These are phyloP conservation scores for Hanseniaspora nectarophila DNA, from an alignment of 805 yeast genomes.

Conservation along the genomic window DNA sequence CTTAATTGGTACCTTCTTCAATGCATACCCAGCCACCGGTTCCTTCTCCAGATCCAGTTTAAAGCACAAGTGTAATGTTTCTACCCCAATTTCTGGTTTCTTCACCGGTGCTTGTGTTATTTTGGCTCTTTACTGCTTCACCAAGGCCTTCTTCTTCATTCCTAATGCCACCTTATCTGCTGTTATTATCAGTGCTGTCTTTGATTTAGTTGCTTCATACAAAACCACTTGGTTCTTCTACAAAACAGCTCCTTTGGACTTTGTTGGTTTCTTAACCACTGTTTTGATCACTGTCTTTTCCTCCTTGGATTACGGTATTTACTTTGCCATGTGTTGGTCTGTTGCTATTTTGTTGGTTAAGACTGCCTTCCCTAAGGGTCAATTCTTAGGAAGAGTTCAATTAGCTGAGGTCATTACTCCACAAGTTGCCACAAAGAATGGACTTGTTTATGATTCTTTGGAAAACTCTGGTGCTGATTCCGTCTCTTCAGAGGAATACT, in stretches of 20 bases:
- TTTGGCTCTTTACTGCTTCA: conserved; percentile 72
- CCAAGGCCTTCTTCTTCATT: conserved; percentile 73
- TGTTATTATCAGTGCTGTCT: conserved; percentile 84
- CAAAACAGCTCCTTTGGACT: conserved; percentile 63
- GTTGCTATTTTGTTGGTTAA: conserved; percentile 61
- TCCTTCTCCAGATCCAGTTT: conserved; percentile 90
- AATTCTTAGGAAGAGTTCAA: conserved; percentile 66
- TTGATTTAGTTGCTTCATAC: conserved; percentile 66
- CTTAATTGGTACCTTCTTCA: conserved; percentile 80
- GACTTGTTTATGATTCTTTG: conserved; percentile 1
- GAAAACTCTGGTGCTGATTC: conserved; percentile 7
- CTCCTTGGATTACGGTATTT: conserved; percentile 77
- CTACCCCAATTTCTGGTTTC: conserved; percentile 86
- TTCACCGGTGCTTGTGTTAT: conserved; percentile 82
- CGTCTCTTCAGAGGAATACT: conserved; percentile 1
- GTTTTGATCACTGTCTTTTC: conserved; percentile 66
- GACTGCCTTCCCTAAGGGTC: conserved; percentile 68
- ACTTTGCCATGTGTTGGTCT: conserved; percentile 80
- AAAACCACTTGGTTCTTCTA: conserved; percentile 57
- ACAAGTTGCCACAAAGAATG: conserved; percentile 27
- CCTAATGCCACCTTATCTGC: conserved; percentile 84
- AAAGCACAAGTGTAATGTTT: conserved; percentile 88
- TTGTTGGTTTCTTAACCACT: conserved; percentile 57
- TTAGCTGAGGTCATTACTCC: conserved; percentile 65
- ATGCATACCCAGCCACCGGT: conserved; percentile 92